A percentile compares a stretch with the other conserved stretches of the same genome.
Conservation (phyloP, 2,329 filamentous ascomycete species). For the Epichloe coenophiala region DNA sequence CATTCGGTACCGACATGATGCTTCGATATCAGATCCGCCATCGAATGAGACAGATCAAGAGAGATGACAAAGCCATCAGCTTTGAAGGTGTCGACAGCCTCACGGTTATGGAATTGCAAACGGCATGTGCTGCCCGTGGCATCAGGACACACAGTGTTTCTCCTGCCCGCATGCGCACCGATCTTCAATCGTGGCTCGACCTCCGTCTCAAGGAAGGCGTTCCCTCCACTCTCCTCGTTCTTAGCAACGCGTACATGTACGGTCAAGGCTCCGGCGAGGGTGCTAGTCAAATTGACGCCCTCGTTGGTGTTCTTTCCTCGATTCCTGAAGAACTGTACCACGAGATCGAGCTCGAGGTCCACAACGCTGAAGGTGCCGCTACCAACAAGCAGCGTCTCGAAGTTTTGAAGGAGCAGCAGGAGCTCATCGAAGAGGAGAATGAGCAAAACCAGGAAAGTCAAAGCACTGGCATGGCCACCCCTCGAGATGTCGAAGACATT, state of each 20-base stretch:
- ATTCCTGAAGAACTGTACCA: conserved; percentile 98
- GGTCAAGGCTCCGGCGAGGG: conserved; percentile 79
- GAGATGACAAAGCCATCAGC: conserved; percentile 86
- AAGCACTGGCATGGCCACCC: conserved; percentile 57
- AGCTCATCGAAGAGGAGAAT: conserved; percentile 94
- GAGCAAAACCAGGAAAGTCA: conserved; percentile 77
- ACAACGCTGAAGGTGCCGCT: conserved; percentile 89
- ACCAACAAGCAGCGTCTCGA: conserved; percentile 99
- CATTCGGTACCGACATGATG: conserved; percentile 95
- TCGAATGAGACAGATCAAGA: conserved; percentile 98
- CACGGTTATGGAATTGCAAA: conserved; percentile 86
- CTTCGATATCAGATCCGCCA: conserved; percentile 93
- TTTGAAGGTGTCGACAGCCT: conserved; percentile 89
- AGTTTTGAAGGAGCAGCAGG: conserved; percentile 95
- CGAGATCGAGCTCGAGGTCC: conserved; percentile 96
- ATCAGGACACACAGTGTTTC: conserved; percentile 88
- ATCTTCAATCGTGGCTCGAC: conserved; percentile 88
- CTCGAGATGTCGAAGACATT: conserved; percentile 81
- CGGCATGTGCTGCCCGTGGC: conserved; percentile 80
- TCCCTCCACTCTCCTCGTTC: conserved; percentile 86
- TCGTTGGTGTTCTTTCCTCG: conserved; percentile 81
- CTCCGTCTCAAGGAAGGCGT: conserved; percentile 86
- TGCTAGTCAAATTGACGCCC: conserved; percentile 78
- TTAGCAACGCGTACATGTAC: conserved; percentile 98
- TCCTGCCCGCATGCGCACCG: conserved; percentile 73